phyloP scores from a whole-genome alignment of 2,329 filamentous ascomycete species.

The Aaosphaeria pasadenensis region DNA sequence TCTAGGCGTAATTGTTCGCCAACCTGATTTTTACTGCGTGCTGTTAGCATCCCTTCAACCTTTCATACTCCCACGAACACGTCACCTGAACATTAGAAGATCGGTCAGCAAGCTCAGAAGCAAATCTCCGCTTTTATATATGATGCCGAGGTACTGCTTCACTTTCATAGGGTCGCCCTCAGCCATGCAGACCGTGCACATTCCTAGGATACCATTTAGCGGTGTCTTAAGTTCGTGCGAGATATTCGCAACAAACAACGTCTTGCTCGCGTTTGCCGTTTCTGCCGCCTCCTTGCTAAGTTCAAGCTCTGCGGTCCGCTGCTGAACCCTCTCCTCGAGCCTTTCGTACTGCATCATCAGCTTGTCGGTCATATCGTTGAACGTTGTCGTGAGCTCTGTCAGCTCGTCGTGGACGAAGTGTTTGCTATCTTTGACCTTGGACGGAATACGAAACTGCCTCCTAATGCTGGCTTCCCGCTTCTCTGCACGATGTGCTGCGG shows the following conservation, averaged over 20 bases:
- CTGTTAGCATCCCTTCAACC: background rate
- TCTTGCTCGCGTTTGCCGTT: slow-evolving; percentile 96
- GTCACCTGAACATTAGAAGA: slow-evolving; percentile 68
- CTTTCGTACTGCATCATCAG: slow-evolving; percentile 80
- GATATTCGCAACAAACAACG: slow-evolving; percentile 95
- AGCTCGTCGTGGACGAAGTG: slow-evolving; percentile 79
- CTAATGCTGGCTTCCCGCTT: slow-evolving; percentile 39
- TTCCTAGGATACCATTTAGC: slow-evolving; percentile 90
- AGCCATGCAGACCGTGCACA: slow-evolving; percentile 91
- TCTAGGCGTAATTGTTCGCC: slow-evolving; percentile 79
- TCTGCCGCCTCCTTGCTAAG: slow-evolving; percentile 89
- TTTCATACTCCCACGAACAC: background rate
- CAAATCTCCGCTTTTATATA: slow-evolving; percentile 85
- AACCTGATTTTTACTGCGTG: slow-evolving; percentile 80
- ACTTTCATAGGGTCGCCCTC: slow-evolving; percentile 76
- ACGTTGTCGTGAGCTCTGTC: slow-evolving; percentile 78
- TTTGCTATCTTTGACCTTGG: slow-evolving; percentile 72
- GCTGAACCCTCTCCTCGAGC: slow-evolving; percentile 78
- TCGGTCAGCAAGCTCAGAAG: slow-evolving; percentile 85
- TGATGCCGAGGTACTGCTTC: slow-evolving; percentile 78
- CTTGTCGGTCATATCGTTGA: slow-evolving; percentile 93
- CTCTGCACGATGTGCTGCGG: slow-evolving; percentile 32
- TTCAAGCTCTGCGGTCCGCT: slow-evolving; percentile 80
- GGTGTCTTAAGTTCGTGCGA: slow-evolving; percentile 86
- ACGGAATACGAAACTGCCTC: slow-evolving; percentile 76